These are phyloP conservation scores for Musa acuminata DNA, from an alignment of 176 grass and related monocot genomes.

Conservation along the genomic window DNA sequence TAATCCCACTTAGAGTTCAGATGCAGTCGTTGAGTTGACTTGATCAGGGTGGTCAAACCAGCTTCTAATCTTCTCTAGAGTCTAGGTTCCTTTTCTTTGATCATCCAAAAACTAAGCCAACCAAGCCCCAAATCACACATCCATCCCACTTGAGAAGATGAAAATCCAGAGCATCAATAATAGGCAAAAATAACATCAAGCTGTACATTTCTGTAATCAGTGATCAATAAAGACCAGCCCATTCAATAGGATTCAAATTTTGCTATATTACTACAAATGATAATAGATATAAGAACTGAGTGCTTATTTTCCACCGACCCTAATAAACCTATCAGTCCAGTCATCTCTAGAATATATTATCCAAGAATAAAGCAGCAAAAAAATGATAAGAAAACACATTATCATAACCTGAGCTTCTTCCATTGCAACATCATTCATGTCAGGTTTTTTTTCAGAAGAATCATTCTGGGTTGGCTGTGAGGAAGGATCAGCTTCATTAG, in stretches of 20 bases:
- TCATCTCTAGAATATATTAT: not conserved
- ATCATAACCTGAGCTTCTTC: constrained; percentile 6
- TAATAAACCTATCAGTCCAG: not conserved
- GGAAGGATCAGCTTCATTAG: constrained; percentile 8
- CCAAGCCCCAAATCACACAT: not conserved
- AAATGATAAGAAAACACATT: not conserved
- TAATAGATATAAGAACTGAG: no score
- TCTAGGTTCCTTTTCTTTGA: not conserved
- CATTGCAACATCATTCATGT: constrained; percentile 12
- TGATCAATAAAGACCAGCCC: not conserved
- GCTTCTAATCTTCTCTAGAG: no score
- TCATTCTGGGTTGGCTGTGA: constrained; percentile 4
- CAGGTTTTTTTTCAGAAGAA: constrained; percentile 8
- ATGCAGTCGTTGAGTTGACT: no score
- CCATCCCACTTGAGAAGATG: not conserved
- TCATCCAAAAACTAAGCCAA: not conserved
- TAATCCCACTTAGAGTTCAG: no score
- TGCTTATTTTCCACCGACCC: not conserved
- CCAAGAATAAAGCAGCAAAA: not conserved
- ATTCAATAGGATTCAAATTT: not conserved
- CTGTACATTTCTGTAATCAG: not conserved
- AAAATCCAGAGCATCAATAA: no score
- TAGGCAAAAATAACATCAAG: not conserved
- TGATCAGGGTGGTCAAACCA: no score
- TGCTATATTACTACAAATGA: no score